Conservation (phyloP, 2,329 filamentous ascomycete genomes). For the Phaeosphaeriaceae sp. region DNA sequence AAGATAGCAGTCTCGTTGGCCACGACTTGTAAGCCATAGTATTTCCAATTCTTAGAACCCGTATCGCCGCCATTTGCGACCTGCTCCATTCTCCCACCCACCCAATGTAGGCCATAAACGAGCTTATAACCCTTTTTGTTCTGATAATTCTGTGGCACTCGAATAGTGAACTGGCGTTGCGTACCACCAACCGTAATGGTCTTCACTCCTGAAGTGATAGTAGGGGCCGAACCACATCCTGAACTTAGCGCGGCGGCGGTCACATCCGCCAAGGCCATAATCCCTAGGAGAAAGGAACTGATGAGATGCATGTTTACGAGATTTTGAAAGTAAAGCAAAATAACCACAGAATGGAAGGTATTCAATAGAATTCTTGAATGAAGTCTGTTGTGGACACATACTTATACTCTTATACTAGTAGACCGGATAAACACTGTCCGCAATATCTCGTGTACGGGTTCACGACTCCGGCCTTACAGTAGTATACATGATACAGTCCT, state of each 20-base stretch:
- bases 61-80: constrained; percentile 33
- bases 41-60: constrained; percentile 20
- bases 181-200: constrained; percentile 47
- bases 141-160: constrained; percentile 51
- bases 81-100: constrained; percentile 48
- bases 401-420: too few species aligned
- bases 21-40: constrained; percentile 50
- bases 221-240: constrained; percentile 17
- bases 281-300: too few species aligned
- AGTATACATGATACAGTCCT: too few species aligned
- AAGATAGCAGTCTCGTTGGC: constrained; percentile 50
- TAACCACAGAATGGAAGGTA: too few species aligned
- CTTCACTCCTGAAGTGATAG: constrained; percentile 10
- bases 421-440: too few species aligned
- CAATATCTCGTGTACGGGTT: too few species aligned
- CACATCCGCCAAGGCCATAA: background rate
- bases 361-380: too few species aligned
- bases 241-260: constrained; percentile 1
- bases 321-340: too few species aligned
- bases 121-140: constrained; percentile 47
- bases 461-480: too few species aligned
- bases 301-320: too few species aligned
- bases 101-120: constrained; percentile 53
- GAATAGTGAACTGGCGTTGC: constrained; percentile 49
- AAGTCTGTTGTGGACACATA: too few species aligned